Evolutionary conservation across 805 yeast genomes (phyloP).

Genomic region (Yarrowia sp.): DNA sequence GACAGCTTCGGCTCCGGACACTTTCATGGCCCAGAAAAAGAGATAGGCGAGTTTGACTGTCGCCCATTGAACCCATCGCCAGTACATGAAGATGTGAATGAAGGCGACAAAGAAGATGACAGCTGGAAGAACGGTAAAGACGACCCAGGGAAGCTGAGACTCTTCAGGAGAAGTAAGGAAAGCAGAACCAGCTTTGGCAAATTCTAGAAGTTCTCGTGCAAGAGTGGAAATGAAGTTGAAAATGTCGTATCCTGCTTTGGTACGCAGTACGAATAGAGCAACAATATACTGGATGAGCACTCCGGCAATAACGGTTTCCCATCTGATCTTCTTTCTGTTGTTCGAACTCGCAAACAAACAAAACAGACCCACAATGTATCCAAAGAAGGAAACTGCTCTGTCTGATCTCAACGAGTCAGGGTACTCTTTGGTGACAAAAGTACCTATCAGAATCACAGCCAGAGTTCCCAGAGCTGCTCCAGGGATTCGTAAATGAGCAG

Average conservation of each 20-base stretch:
- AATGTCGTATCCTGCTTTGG: constrained; percentile 65
- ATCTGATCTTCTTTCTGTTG: constrained; percentile 55
- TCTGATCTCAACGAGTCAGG: constrained; percentile 57
- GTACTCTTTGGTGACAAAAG: constrained; percentile 59
- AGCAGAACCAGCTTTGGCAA: constrained; percentile 66
- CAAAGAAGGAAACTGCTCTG: constrained; percentile 65
- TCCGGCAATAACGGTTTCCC: constrained; percentile 69
- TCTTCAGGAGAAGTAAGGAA: constrained; percentile 57
- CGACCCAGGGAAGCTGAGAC: constrained; percentile 56
- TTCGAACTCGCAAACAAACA: constrained; percentile 57
- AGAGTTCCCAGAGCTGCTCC: constrained; percentile 57
- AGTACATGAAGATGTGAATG: constrained; percentile 65
- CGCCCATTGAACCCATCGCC: constrained; percentile 66
- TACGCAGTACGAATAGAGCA: constrained; percentile 66
- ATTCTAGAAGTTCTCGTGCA: constrained; percentile 63
- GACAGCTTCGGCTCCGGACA: constrained; percentile 69
- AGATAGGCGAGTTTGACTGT: constrained; percentile 62
- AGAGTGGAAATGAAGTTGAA: constrained; percentile 65
- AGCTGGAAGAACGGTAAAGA: constrained; percentile 65
- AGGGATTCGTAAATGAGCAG: constrained; percentile 54
- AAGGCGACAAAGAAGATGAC: constrained; percentile 68
- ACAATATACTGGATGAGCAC: constrained; percentile 64
- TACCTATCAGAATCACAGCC: constrained; percentile 60
- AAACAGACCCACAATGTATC: constrained; percentile 57
- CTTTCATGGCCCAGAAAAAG: constrained; percentile 65